A percentile compares a stretch with the other conserved stretches of the same genome.
These are phyloP conservation scores for Candida pseudoglaebosa DNA, from an alignment of 805 yeast genomes.

Conservation along the genomic window DNA sequence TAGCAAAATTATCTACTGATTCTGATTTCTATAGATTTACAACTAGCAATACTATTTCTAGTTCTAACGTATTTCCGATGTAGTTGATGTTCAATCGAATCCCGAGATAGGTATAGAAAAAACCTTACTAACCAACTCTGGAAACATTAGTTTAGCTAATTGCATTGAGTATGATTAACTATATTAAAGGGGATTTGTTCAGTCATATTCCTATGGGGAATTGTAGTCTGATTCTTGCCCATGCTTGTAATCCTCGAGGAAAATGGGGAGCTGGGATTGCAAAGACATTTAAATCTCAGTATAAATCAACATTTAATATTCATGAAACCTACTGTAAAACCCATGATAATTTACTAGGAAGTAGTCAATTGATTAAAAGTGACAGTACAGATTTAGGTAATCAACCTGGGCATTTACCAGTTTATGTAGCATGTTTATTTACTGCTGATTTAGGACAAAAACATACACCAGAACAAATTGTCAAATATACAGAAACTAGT, in stretches of 20 bases:
- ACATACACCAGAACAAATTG: constrained; percentile 45
- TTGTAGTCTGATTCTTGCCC: constrained; percentile 50
- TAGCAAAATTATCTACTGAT: too few species aligned
- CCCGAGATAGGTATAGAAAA: too few species aligned
- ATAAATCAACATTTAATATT: constrained; percentile 51
- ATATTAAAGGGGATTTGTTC: constrained; percentile 59
- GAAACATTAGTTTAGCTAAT: too few species aligned
- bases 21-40: too few species aligned
- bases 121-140: too few species aligned
- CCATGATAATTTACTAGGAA: constrained; percentile 46
- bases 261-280: constrained; percentile 89
- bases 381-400: constrained; percentile 27
- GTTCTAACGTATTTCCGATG: too few species aligned
- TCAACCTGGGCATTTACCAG: constrained; percentile 10
- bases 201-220: constrained; percentile 23
- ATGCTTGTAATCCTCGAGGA: constrained; percentile 78
- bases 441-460: constrained; percentile 54
- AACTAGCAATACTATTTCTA: too few species aligned
- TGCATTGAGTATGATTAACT: constrained; percentile 32
- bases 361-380: constrained; percentile 43
- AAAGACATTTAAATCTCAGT: constrained; percentile 46
- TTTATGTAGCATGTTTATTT: constrained; percentile 62
- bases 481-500: constrained; percentile 47
- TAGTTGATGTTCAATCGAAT: too few species aligned
- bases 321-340: constrained; percentile 45